phyloP scores from a whole-genome alignment of 1,284 basidiomycete species.

The Ganoderma lucidum region DNA sequence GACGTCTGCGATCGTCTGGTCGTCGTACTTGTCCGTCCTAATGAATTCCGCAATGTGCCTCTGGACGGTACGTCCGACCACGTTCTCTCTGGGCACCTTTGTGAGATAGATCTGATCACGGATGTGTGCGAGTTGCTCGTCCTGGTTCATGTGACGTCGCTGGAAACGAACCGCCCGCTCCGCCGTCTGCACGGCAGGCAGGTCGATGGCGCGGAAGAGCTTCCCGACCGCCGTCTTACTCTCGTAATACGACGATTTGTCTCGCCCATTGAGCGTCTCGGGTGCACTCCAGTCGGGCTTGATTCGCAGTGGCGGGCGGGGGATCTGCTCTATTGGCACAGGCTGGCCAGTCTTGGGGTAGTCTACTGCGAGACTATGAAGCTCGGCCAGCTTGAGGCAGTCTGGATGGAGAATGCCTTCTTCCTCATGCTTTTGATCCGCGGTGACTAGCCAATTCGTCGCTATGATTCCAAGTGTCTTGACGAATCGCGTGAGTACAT shows the following conservation, averaged over 20 bases:
- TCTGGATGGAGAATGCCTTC: conserved; percentile 62
- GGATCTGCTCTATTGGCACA: conserved; percentile 57
- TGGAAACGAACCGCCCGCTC: conserved; percentile 32
- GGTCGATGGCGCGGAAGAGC: conserved; percentile 63
- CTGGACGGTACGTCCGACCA: conserved; percentile 34
- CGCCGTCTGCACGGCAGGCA: conserved; percentile 49
- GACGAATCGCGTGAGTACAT: neutral
- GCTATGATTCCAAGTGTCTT: conserved; percentile 70
- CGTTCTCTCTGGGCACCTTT: conserved; percentile 30
- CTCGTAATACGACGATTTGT: conserved; percentile 52
- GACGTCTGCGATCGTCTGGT: conserved; percentile 33
- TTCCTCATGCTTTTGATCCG: conserved; percentile 60
- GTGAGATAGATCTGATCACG: conserved; percentile 36
- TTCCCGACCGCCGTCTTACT: conserved; percentile 62
- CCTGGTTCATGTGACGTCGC: conserved; percentile 30
- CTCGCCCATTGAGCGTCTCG: conserved; percentile 52
- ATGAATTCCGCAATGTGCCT: conserved; percentile 40
- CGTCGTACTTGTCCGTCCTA: conserved; percentile 27
- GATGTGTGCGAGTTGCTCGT: conserved; percentile 36
- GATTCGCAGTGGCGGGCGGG: conserved; percentile 46
- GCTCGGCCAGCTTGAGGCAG: conserved; percentile 67
- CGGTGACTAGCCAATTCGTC: conserved; percentile 68
- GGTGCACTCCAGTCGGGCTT: conserved; percentile 74
- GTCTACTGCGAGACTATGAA: conserved; percentile 78
- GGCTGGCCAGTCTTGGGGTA: conserved; percentile 70